Conservation (phyloP, 805 yeast species). For the Teunomyces barrocoloradensis region DNA sequence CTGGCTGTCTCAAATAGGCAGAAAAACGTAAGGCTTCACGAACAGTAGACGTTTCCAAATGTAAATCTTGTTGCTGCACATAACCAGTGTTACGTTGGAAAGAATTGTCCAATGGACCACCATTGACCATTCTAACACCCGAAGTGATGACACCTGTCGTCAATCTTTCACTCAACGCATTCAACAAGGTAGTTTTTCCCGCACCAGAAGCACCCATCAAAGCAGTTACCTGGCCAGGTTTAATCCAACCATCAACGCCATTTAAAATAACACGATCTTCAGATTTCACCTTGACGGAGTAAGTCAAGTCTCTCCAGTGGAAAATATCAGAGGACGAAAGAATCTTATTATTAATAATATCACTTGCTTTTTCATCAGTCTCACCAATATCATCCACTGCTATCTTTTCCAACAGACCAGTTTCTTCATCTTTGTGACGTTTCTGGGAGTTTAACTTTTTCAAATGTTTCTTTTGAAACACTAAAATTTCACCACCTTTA, state of each 20-base stretch:
- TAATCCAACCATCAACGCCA: constrained; percentile 29
- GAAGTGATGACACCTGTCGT: constrained; percentile 52
- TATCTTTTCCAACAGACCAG: constrained; percentile 11
- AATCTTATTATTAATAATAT: constrained; percentile 8
- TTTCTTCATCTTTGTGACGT: constrained; percentile 14
- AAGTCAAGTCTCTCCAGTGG: constrained; percentile 21
- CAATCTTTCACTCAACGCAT: constrained; percentile 52
- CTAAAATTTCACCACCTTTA: constrained; percentile 35
- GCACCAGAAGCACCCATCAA: constrained; percentile 67
- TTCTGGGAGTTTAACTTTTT: constrained; percentile 33
- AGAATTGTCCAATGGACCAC: constrained; percentile 45
- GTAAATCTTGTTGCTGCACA: constrained; percentile 61
- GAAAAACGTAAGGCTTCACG: constrained; percentile 53
- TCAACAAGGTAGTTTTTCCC: constrained; percentile 57
- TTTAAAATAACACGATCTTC: constrained; percentile 27
- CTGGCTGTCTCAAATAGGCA: constrained; percentile 48
- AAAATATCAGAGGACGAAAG: constrained; percentile 15
- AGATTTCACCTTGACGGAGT: constrained; percentile 19
- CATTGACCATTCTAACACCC: constrained; percentile 59
- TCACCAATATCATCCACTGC: constrained; percentile 1
- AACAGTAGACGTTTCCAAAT: constrained; percentile 49
- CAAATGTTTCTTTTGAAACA: constrained; percentile 54
- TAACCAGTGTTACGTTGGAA: constrained; percentile 57
- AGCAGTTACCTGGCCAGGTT: constrained; percentile 58
- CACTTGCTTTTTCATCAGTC: constrained; percentile 4